A percentile compares a stretch with the other conserved stretches of the same genome.
phyloP scores from a whole-genome alignment of 2,329 filamentous ascomycete species.

The Aphanoascus verrucosus region DNA sequence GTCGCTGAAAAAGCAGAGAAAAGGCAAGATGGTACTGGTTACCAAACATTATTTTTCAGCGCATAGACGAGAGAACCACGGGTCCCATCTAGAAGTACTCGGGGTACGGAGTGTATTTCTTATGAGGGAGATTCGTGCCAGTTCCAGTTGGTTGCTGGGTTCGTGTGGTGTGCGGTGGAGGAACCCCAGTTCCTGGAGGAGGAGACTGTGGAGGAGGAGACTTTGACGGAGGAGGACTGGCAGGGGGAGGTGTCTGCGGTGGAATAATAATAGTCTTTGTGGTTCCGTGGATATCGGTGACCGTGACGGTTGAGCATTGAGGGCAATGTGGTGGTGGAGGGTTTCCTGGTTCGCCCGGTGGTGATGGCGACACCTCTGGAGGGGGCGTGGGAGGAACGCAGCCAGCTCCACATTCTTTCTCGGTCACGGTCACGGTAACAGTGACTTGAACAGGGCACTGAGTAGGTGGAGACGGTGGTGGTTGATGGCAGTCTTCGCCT shows the following conservation, averaged over 20 bases:
- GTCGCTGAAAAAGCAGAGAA: background rate
- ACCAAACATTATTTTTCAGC: background rate
- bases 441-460: conserved; percentile 13
- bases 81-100: background rate
- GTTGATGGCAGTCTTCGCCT: conserved; percentile 4
- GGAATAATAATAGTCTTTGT: conserved; percentile 24
- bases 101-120: conserved; percentile 3
- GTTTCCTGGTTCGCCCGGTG: conserved; percentile 1
- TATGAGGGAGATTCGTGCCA: conserved; percentile 9
- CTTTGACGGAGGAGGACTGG: background rate
- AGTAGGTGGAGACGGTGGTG: conserved; percentile 9
- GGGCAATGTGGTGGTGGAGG: conserved; percentile 15
- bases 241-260: conserved; percentile 1
- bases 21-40: background rate
- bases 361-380: background rate
- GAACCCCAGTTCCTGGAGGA: conserved; percentile 8
- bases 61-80: background rate
- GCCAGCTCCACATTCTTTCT: conserved; percentile 11
- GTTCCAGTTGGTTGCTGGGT: conserved; percentile 2
- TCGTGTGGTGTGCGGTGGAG: conserved; percentile 5
- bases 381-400: conserved; percentile 10
- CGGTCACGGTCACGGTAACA: conserved; percentile 17
- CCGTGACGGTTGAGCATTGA: conserved; percentile 22
- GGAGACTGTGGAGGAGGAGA: background rate
- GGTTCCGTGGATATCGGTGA: conserved; percentile 20